Evolutionary conservation across 176 grass and related monocot genomes (phyloP).

Genomic region (Dendrocalamus sinicus): DNA sequence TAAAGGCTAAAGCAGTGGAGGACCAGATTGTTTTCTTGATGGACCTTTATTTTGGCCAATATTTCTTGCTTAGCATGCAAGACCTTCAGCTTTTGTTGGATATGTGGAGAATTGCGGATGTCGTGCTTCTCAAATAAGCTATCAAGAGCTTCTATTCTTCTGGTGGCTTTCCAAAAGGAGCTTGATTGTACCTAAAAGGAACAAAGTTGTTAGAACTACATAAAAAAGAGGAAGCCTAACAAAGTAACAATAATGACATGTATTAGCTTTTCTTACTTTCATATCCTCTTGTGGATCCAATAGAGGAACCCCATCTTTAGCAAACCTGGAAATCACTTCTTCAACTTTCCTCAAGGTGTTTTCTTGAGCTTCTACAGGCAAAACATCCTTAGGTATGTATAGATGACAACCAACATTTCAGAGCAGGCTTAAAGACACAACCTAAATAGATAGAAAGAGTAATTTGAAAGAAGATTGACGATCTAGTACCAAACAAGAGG

Average conservation of each 20-base stretch:
- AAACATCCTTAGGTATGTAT: slow-evolving; percentile 86
- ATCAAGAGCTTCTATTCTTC: slow-evolving; percentile 92
- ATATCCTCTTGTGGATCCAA: slow-evolving; percentile 98
- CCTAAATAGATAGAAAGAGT: neutral
- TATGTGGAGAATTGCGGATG: slow-evolving; percentile 71
- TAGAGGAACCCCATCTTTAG: slow-evolving; percentile 87
- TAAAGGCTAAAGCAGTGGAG: slow-evolving; percentile 91
- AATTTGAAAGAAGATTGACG: neutral
- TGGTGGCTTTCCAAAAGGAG: slow-evolving; percentile 67
- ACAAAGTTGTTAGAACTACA: slow-evolving; percentile 8
- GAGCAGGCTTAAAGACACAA: neutral
- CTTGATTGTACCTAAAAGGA: slow-evolving; percentile 76
- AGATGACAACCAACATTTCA: slow-evolving; percentile 31
- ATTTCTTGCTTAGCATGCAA: slow-evolving; percentile 92
- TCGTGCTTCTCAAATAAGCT: slow-evolving; percentile 89
- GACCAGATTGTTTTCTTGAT: slow-evolving; percentile 78
- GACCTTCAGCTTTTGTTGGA: slow-evolving; percentile 80
- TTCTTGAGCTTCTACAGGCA: slow-evolving; percentile 82
- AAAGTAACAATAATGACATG: neutral
- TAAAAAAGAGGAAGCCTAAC: neutral
- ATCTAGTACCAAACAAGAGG: slow-evolving; percentile 76
- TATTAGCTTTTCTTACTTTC: slow-evolving; percentile 70
- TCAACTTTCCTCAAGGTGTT: slow-evolving; percentile 82
- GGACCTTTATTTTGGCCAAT: slow-evolving; percentile 79
- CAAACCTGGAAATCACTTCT: slow-evolving; percentile 70